Conservation (phyloP, 2,329 filamentous ascomycete species). For the Diplodia seriata region DNA sequence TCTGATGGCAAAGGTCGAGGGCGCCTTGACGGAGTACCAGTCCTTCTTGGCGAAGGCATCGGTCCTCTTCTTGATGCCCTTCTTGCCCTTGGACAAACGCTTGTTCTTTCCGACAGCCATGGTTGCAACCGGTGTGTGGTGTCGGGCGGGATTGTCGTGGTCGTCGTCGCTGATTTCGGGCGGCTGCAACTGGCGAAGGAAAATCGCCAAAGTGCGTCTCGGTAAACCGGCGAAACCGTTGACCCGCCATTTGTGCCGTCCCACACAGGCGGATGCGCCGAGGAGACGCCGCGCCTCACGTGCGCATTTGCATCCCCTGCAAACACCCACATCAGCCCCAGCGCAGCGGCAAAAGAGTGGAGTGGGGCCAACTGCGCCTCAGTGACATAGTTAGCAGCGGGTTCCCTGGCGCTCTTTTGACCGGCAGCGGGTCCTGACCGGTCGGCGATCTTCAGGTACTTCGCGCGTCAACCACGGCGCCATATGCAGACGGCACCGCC, state of each 20-base stretch:
- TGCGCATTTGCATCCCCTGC: conserved; percentile 1
- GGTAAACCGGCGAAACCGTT: conserved; percentile 20
- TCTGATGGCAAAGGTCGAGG: conserved; percentile 92
- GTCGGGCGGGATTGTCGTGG: conserved; percentile 43
- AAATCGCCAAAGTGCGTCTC: conserved; percentile 32
- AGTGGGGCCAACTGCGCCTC: conserved; percentile 6
- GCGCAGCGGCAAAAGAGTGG: background rate
- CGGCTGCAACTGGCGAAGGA: conserved; percentile 41
- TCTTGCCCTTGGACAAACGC: conserved; percentile 99
- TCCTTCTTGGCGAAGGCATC: conserved; percentile 99
- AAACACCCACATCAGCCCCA: background rate
- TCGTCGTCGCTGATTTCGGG: conserved; percentile 35
- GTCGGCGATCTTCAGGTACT: conserved; percentile 24
- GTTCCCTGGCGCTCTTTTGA: conserved; percentile 22
- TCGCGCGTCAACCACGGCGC: conserved; percentile 13
- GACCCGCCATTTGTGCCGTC: conserved; percentile 4
- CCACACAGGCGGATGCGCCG: background rate
- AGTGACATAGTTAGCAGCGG: conserved; percentile 14
- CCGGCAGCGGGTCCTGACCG: conserved; percentile 17
- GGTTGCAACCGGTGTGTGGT: conserved; percentile 63
- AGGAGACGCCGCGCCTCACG: background rate
- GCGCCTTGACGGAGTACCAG: conserved; percentile 99
- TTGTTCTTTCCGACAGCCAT: conserved; percentile 98
- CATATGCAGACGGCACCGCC: conserved; percentile 9
- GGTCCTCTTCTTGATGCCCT: conserved; percentile 99